Evolutionary conservation across 768 basidiomycete species (phyloP).

Genomic region (Rhodocollybia butyracea): DNA sequence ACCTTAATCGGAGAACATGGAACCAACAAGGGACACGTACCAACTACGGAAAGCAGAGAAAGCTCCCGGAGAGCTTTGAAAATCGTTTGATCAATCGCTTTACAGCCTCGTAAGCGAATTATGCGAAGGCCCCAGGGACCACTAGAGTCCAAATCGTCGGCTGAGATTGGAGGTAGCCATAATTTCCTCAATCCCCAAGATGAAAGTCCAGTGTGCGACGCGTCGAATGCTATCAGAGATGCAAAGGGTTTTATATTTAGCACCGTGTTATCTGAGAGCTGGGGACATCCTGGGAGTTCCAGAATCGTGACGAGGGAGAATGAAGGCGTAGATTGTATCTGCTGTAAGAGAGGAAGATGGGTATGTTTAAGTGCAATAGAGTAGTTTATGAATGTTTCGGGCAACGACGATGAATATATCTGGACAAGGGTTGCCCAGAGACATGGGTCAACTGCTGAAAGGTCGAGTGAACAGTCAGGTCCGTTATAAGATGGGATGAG

Average conservation of each 20-base stretch:
- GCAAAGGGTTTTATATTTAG: conserved; percentile 47
- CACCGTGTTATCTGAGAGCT: conserved; percentile 60
- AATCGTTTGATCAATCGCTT: conserved; percentile 40
- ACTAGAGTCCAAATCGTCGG: conserved; percentile 21
- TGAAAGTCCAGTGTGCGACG: conserved; percentile 49
- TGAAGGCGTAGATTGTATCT: conserved; percentile 45
- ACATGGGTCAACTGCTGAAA: conserved; percentile 43
- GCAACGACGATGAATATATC: conserved; percentile 49
- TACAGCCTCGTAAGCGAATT: conserved; percentile 53
- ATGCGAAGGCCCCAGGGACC: conserved; percentile 63
- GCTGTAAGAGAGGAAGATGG: conserved; percentile 54
- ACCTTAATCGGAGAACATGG: neutral
- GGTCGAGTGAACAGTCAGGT: conserved; percentile 16
- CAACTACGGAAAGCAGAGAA: conserved; percentile 58
- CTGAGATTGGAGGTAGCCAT: conserved; percentile 41
- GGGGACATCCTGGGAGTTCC: conserved; percentile 49
- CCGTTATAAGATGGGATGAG: conserved; percentile 33
- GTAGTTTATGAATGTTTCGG: conserved; percentile 36
- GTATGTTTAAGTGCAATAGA: conserved; percentile 50
- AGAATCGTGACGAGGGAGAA: conserved; percentile 69
- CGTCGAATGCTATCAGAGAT: conserved; percentile 61
- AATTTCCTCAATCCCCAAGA: conserved; percentile 52
- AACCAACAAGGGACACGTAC: conserved; percentile 31
- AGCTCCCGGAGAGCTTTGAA: conserved; percentile 42
- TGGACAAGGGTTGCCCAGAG: conserved; percentile 65